Evolutionary conservation across 345 rosid species (phyloP).

Genomic region (Acer yangbiense): DNA sequence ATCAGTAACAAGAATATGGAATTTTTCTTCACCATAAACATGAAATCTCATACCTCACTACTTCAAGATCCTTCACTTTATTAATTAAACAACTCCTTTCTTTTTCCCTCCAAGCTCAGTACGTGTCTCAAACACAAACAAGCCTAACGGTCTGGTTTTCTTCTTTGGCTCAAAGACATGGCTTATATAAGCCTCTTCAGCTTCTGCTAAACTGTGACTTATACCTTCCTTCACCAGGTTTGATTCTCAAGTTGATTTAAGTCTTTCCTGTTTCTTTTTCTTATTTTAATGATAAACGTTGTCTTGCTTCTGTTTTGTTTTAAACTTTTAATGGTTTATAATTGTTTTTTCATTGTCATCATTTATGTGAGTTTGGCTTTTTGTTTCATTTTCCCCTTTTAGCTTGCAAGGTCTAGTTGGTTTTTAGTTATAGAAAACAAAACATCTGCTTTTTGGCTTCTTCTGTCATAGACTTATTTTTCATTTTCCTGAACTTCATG

Average conservation of each 20-base stretch:
- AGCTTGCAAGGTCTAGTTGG: neutral
- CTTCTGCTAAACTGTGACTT: conserved; percentile 1
- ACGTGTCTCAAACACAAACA: neutral
- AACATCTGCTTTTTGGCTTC: neutral
- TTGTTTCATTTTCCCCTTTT: neutral
- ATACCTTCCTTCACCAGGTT: neutral
- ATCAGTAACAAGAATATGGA: neutral
- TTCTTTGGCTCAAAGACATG: conserved; percentile 4
- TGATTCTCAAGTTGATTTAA: neutral
- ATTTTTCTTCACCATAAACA: neutral
- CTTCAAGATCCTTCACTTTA: neutral
- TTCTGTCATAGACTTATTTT: neutral
- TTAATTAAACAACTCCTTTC: conserved; percentile 5
- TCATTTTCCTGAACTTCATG: neutral
- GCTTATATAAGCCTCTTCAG: neutral
- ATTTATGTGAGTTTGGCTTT: neutral
- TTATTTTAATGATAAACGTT: neutral
- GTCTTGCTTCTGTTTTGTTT: neutral
- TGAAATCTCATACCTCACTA: neutral
- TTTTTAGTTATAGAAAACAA: neutral
- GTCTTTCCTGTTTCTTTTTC: neutral
- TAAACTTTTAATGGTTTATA: no score
- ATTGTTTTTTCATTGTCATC: neutral
- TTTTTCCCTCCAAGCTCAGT: conserved; percentile 14
- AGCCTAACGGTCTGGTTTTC: neutral